Percentiles rank a stretch among this genome's conserved stretches.
Evolutionary conservation across 345 rosid species (phyloP).

Genomic region (Triadica sebifera): DNA sequence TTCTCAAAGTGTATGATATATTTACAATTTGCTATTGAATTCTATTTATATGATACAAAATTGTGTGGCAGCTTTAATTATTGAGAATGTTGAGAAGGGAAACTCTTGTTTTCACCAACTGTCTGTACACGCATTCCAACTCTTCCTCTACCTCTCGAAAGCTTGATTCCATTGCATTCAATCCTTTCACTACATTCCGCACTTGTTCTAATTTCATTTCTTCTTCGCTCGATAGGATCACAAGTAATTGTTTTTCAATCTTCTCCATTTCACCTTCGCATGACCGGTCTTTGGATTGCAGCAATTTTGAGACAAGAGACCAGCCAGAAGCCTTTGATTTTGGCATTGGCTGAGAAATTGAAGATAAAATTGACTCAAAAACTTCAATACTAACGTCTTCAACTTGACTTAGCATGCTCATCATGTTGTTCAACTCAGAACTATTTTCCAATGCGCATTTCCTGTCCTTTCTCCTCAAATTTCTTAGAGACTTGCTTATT

Average conservation of each 20-base stretch:
- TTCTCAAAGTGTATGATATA: background rate
- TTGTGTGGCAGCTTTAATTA: background rate
- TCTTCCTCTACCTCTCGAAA: constrained; percentile 6
- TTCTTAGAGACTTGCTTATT: background rate
- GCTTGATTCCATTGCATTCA: constrained; percentile 3
- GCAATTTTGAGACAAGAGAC: too few species aligned
- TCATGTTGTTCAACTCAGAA: too few species aligned
- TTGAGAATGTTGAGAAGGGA: background rate
- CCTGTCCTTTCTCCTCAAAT: background rate
- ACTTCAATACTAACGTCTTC: too few species aligned
- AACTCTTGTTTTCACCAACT: background rate
- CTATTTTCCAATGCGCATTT: too few species aligned
- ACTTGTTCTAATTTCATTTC: background rate
- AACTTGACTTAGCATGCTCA: too few species aligned
- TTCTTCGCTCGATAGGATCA: constrained; percentile 2
- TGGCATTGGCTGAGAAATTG: too few species aligned
- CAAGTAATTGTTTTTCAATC: constrained; percentile 6
- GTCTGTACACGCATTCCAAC: background rate
- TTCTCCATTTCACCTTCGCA: background rate
- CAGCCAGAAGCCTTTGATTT: too few species aligned
- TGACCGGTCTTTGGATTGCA: too few species aligned
- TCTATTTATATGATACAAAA: background rate
- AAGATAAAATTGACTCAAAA: too few species aligned
- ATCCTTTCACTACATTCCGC: constrained; percentile 1
- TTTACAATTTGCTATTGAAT: background rate